Evolutionary conservation across 805 yeast species (phyloP).

Genomic region (Lipomyces spencermartinsiae): DNA sequence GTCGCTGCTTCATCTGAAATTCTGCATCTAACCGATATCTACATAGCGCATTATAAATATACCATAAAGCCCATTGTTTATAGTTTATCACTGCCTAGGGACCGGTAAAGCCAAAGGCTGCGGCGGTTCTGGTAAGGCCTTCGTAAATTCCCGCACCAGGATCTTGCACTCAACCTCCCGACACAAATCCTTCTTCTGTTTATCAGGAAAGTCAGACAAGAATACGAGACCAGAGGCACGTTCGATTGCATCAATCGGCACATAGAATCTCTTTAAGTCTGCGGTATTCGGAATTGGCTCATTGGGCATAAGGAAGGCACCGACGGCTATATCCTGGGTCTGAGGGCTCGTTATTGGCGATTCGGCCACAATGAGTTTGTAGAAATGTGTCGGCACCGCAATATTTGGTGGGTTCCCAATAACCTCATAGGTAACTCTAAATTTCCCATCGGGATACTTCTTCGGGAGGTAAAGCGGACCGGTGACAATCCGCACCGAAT

Average conservation of each 20-base stretch:
- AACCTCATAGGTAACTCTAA: conserved; percentile 83
- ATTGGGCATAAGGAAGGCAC: conserved; percentile 93
- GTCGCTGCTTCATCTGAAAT: background rate
- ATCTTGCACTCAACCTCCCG: conserved; percentile 79
- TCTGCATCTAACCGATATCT: background rate
- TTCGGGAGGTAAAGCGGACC: conserved; percentile 93
- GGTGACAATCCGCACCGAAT: conserved; percentile 82
- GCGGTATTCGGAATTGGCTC: conserved; percentile 72
- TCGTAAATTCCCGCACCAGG: conserved; percentile 73
- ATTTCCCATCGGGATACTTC: conserved; percentile 80
- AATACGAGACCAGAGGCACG: conserved; percentile 83
- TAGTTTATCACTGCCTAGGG: conserved; percentile 10
- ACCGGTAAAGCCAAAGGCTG: conserved; percentile 27
- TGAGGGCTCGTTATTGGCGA: conserved; percentile 50
- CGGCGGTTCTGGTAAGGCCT: conserved; percentile 33
- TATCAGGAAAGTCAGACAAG: conserved; percentile 67
- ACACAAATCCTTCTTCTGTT: conserved; percentile 70
- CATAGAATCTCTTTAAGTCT: conserved; percentile 77
- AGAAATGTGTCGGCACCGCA: conserved; percentile 98
- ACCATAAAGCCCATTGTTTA: background rate
- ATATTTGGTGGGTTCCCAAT: conserved; percentile 96
- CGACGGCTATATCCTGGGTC: conserved; percentile 62
- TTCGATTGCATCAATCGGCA: conserved; percentile 89
- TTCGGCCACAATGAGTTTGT: conserved; percentile 89
- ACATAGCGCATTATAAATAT: background rate